Conservation (phyloP, 148 eudicot species). For the Fagopyrum esculentum region DNA sequence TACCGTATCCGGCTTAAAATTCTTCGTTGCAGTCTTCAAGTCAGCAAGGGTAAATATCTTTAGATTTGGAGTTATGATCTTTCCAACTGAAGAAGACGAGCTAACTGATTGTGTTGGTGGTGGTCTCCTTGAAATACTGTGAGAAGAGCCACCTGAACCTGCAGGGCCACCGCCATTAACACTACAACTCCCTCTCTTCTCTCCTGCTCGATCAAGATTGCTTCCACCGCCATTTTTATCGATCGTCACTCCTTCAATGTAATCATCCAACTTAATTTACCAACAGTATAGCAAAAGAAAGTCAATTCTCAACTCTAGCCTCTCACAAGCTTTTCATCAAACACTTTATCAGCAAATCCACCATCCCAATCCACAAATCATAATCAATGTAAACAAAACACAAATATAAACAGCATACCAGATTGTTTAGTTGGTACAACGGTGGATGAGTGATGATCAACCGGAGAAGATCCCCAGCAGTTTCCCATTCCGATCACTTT, state of each 20-base stretch:
- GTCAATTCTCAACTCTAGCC: background rate
- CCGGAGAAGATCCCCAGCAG: constrained; percentile 40
- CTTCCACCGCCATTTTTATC: background rate
- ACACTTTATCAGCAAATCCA: background rate
- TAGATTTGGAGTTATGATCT: constrained; percentile 38
- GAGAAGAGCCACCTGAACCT: background rate
- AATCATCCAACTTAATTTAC: background rate
- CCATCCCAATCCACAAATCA: constrained; percentile 1
- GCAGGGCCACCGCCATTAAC: background rate
- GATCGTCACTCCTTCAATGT: background rate
- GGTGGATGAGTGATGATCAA: constrained; percentile 19
- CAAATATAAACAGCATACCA: background rate
- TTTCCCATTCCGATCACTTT: constrained; percentile 39
- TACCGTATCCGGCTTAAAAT: constrained; percentile 49
- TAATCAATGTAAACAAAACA: background rate
- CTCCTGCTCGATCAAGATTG: background rate
- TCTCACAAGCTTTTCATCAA: constrained; percentile 14
- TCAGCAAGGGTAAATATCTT: constrained; percentile 40
- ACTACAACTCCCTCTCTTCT: background rate
- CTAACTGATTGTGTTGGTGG: background rate
- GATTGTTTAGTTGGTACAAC: constrained; percentile 16
- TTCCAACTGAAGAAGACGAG: constrained; percentile 23
- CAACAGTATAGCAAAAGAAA: background rate
- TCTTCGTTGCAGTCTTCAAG: constrained; percentile 49
- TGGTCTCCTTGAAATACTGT: background rate